Conservation (phyloP, 768 basidiomycete species). For the Lactarius hatsudake region DNA sequence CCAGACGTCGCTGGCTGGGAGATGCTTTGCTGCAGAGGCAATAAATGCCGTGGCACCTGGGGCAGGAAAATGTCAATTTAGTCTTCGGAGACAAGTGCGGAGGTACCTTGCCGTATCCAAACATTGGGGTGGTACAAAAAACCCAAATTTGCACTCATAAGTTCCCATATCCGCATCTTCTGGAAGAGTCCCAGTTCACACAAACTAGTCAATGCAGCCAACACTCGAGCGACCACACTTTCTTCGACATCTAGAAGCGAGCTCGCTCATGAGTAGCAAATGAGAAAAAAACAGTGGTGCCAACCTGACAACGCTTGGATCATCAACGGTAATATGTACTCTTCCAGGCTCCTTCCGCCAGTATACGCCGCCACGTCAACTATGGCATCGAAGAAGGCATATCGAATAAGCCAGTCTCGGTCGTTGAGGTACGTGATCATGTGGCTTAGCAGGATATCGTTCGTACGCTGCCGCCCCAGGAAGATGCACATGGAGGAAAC, state of each 20-base stretch:
- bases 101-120: slow-evolving; percentile 91
- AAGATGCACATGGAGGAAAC: slow-evolving; percentile 91
- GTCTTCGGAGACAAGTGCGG: background rate
- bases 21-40: slow-evolving; percentile 75
- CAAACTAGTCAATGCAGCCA: slow-evolving; percentile 83
- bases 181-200: slow-evolving; percentile 88
- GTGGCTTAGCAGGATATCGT: slow-evolving; percentile 90
- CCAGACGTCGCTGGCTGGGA: slow-evolving; percentile 90
- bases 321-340: slow-evolving; percentile 97
- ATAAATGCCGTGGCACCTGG: slow-evolving; percentile 86
- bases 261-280: slow-evolving; percentile 15
- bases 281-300: background rate
- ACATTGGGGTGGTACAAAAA: slow-evolving; percentile 94
- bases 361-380: slow-evolving; percentile 95
- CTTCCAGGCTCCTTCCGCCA: slow-evolving; percentile 86
- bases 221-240: slow-evolving; percentile 85
- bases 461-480: slow-evolving; percentile 88
- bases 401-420: slow-evolving; percentile 86
- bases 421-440: slow-evolving; percentile 86
- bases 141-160: slow-evolving; percentile 82
- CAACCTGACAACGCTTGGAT: slow-evolving; percentile 89
- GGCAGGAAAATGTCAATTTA: slow-evolving; percentile 3
- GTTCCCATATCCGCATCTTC: slow-evolving; percentile 96
- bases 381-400: slow-evolving; percentile 93
- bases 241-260: slow-evolving; percentile 80